phyloP scores from a whole-genome alignment of 352 stramenopile species.

The Lagenidium sp. region DNA sequence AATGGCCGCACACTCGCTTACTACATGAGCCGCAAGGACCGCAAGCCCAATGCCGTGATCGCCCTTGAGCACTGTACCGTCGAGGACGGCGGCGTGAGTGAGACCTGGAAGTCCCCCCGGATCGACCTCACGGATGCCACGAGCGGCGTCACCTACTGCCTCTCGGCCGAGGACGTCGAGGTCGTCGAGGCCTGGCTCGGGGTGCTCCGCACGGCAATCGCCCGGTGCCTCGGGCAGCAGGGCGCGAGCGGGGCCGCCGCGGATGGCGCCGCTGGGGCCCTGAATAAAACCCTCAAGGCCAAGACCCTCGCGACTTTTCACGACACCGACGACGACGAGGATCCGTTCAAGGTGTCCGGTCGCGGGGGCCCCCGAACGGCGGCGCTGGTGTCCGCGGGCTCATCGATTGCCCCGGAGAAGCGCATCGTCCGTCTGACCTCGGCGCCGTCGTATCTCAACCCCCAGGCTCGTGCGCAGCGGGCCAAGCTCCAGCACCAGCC shows the following conservation, averaged over 20 bases:
- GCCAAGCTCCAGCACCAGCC: conserved; percentile 46
- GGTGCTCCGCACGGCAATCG: conserved; percentile 47
- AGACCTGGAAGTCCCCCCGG: conserved; percentile 81
- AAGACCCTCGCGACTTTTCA: background rate
- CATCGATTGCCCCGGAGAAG: conserved; percentile 7
- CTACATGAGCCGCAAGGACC: conserved; percentile 75
- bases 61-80: conserved; percentile 70
- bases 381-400: conserved; percentile 9
- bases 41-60: conserved; percentile 77
- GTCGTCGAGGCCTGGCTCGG: conserved; percentile 68
- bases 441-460: conserved; percentile 8
- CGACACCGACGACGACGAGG: background rate
- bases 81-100: conserved; percentile 68
- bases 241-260: background rate
- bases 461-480: conserved; percentile 10
- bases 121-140: conserved; percentile 77
- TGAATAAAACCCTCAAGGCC: too few relatives aligned
- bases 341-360: background rate
- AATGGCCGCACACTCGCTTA: conserved; percentile 73
- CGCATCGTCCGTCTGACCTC: conserved; percentile 11
- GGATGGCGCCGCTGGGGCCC: background rate
- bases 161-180: conserved; percentile 61
- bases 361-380: background rate
- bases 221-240: conserved; percentile 8
- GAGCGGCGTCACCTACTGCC: conserved; percentile 74